Base-by-base conservation (phyloP, 805 yeast species). In the Candida incommunis region DNA sequence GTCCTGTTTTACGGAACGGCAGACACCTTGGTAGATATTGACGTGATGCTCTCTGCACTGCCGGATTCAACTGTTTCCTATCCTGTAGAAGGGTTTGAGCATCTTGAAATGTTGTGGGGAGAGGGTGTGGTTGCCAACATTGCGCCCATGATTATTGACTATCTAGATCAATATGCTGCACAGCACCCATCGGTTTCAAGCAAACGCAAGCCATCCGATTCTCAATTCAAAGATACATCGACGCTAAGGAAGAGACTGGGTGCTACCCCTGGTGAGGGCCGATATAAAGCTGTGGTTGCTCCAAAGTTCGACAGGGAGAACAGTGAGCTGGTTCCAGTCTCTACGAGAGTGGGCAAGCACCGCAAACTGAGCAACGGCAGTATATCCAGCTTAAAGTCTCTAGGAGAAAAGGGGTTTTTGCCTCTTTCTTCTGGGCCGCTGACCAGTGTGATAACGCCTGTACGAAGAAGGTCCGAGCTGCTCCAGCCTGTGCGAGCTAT, bases 21-120 rank as follows among this genome's bases (percentile, higher is more conserved):
- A 1, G 97, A 88, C 63, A 80, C 94, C 1, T 68, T 88, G 34
- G 94, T 88, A n/a, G 94, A 88, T 56, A 84, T 90, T 40, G 72
- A 80, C 7, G 78, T 78, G 18, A 80, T 90, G 78, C 67, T 72
- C 46, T 61, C 65, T 4, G 83, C 82, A 51, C 65, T 90, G 31
- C 95, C 96, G 0, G 51, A 49, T 18, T 58, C 50, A 20, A 64
- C 60, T 16, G 54, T 50, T 21, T 70, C 74, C 2, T 65, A 76
- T 13, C 79, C 82, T 1, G 73, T 87, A 0, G 69, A 66, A 0
- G 65, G 66, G n/a, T 86, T 87, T 60, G 97, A 88, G 62, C 97
- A 88, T 62, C 67, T 88, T 57, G 97, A 90, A 58, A 75, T 90
- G 46, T 63, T 88, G 15, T 88, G 97, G 97, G 95, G 94, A 7